Evolutionary conservation across 129 eudicot genomes (phyloP).

Genomic region (Flaveria bidentis): DNA sequence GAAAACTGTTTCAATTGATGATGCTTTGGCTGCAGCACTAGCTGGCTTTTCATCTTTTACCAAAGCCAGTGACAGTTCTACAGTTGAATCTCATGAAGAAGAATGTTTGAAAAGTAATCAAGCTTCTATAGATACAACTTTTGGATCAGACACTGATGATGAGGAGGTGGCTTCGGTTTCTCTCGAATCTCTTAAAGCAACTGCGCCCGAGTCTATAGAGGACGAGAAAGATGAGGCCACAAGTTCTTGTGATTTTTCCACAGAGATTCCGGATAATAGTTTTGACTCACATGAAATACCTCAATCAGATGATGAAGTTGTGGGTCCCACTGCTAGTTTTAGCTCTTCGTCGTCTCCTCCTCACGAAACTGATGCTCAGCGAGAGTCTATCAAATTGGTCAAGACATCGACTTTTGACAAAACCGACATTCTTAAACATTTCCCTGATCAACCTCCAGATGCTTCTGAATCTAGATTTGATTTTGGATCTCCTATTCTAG

Average conservation of each 20-base stretch:
- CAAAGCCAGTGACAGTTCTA: background rate
- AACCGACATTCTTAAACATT: slow-evolving; percentile 26
- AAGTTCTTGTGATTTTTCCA: slow-evolving; percentile 16
- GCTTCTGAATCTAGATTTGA: slow-evolving; percentile 36
- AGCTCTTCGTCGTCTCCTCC: background rate
- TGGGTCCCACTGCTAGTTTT: slow-evolving; percentile 3
- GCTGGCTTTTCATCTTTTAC: slow-evolving; percentile 63
- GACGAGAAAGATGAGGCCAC: slow-evolving; percentile 34
- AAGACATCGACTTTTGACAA: slow-evolving; percentile 24
- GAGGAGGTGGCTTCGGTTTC: slow-evolving; percentile 27
- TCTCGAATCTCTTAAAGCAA: slow-evolving; percentile 27
- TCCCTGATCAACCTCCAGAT: slow-evolving; percentile 31
- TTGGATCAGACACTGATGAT: background rate
- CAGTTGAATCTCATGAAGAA: slow-evolving; percentile 26
- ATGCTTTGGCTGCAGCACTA: slow-evolving; percentile 82
- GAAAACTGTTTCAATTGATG: slow-evolving; percentile 63
- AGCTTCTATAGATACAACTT: slow-evolving; percentile 23
- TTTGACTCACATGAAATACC: slow-evolving; percentile 22
- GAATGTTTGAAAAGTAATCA: slow-evolving; percentile 14
- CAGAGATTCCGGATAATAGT: slow-evolving; percentile 7
- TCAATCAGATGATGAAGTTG: slow-evolving; percentile 19
- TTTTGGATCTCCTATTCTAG: slow-evolving; percentile 62
- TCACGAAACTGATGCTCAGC: slow-evolving; percentile 19
- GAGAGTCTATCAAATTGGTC: slow-evolving; percentile 9
- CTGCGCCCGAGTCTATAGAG: slow-evolving; percentile 33